phyloP scores from a whole-genome alignment of 83 land plant genomes.

The Isoetes engelmannii region DNA sequence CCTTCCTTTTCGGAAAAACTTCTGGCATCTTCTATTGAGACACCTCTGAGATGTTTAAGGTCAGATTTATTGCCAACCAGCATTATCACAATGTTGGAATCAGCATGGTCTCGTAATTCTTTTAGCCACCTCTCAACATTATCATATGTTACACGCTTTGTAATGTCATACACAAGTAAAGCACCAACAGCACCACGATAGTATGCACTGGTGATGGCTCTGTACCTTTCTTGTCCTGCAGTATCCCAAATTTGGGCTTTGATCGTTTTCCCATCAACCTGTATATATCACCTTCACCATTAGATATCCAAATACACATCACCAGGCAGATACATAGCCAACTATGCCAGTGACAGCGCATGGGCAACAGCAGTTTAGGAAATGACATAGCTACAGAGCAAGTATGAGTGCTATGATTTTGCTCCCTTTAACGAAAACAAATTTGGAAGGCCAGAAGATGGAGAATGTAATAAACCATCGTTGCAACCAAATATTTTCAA shows the following conservation, averaged over 20 bases:
- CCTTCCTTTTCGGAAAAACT: constrained; percentile 48
- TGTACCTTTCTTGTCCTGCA: constrained; percentile 64
- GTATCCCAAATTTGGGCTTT: constrained; percentile 74
- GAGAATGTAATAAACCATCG: no score
- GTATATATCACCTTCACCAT: background rate
- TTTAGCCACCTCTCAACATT: constrained; percentile 54
- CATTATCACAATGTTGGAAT: constrained; percentile 60
- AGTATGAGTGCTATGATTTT: no score
- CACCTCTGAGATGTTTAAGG: constrained; percentile 44
- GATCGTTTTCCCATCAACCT: constrained; percentile 58
- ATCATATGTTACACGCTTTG: constrained; percentile 52
- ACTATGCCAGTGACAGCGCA: no score
- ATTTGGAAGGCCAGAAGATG: no score
- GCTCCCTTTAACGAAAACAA: no score
- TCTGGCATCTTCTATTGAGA: constrained; percentile 34
- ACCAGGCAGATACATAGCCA: no score
- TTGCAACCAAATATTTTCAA: no score
- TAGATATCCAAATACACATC: no score
- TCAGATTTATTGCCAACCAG: constrained; percentile 57
- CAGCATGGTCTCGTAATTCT: constrained; percentile 55
- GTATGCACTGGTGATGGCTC: constrained; percentile 68
- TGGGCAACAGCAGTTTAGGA: no score
- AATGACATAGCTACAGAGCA: no score
- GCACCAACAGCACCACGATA: constrained; percentile 66
- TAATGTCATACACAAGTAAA: constrained; percentile 53